Percentiles rank a stretch among this genome's conserved stretches.
phyloP scores from a whole-genome alignment of 1,284 basidiomycete species.

The Ceratorhiza oryzae-sativae region DNA sequence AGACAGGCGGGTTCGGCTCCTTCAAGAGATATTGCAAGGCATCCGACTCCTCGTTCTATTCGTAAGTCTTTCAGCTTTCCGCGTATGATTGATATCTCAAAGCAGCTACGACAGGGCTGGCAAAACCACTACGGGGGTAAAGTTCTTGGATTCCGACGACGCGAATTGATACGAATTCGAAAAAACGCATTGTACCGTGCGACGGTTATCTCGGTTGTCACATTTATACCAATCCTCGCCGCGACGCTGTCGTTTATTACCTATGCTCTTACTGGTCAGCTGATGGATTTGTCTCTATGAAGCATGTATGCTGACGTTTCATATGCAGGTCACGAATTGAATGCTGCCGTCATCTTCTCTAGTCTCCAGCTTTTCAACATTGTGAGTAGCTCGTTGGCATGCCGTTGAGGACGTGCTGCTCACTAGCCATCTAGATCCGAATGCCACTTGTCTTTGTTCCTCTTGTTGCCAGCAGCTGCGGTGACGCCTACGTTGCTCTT shows the following conservation, averaged over 20 bases:
- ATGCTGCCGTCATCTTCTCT: conserved; percentile 75
- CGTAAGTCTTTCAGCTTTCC: conserved; percentile 49
- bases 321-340: conserved; percentile 67
- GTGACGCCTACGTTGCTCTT: conserved; percentile 70
- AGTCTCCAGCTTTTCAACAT: conserved; percentile 79
- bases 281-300: background rate
- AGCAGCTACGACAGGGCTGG: conserved; percentile 41
- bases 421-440: conserved; percentile 3
- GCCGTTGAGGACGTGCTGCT: background rate
- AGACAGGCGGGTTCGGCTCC: conserved; percentile 70
- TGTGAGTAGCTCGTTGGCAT: conserved; percentile 45
- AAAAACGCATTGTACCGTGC: conserved; percentile 53
- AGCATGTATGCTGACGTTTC: conserved; percentile 47
- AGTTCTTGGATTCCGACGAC: conserved; percentile 59
- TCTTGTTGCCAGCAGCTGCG: conserved; percentile 42
- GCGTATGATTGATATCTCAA: conserved; percentile 40
- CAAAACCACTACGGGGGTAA: conserved; percentile 67
- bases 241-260: conserved; percentile 63
- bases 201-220: conserved; percentile 62
- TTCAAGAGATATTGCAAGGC: conserved; percentile 62
- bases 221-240: conserved; percentile 70
- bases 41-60: conserved; percentile 68
- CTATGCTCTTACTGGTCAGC: conserved; percentile 23
- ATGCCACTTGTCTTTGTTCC: conserved; percentile 37
- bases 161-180: conserved; percentile 62